A percentile compares a stretch with the other conserved stretches of the same genome.
Conservation (phyloP, 352 stramenopile genomes). For the Thalassiosira allenii region DNA sequence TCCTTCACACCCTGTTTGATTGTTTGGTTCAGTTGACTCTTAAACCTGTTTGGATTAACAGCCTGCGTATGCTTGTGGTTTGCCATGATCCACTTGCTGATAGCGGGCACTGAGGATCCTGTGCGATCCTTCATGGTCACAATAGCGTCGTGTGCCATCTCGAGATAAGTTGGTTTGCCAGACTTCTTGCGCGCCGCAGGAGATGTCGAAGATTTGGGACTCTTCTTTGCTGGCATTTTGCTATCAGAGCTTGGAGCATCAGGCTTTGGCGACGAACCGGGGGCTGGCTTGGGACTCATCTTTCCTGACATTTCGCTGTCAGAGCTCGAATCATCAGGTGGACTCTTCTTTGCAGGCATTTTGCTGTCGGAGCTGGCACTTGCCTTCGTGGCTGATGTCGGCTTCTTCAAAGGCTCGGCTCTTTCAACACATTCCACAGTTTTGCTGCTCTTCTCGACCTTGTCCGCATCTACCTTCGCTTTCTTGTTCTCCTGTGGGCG, state of each 20-base stretch:
- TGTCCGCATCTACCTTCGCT: slow-evolving; percentile 8
- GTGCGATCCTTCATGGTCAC: slow-evolving; percentile 76
- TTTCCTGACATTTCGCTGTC: slow-evolving; percentile 5
- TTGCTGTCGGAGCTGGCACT: slow-evolving; percentile 4
- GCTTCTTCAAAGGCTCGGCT: not conserved
- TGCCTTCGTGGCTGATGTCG: slow-evolving; percentile 16
- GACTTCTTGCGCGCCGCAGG: slow-evolving; percentile 26
- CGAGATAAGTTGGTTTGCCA: slow-evolving; percentile 67
- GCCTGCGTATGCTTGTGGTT: slow-evolving; percentile 36
- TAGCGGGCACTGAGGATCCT: slow-evolving; percentile 70
- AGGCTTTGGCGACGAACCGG: no score
- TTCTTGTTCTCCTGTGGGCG: no score
- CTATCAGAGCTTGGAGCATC: not conserved
- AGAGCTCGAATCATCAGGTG: no score
- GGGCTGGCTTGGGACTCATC: slow-evolving; percentile 13
- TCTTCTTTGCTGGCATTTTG: slow-evolving; percentile 37
- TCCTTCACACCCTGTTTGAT: slow-evolving; percentile 77
- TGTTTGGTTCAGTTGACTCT: slow-evolving; percentile 45
- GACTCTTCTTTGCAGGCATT: slow-evolving; percentile 31
- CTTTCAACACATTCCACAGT: slow-evolving; percentile 20
- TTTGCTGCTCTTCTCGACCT: slow-evolving; percentile 2
- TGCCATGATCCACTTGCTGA: slow-evolving; percentile 78
- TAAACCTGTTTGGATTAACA: slow-evolving; percentile 49
- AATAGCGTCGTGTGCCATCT: slow-evolving; percentile 78
- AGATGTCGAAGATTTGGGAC: slow-evolving; percentile 19